These are phyloP conservation scores for Penicillium fimorum DNA, from an alignment of 495 filamentous ascomycete species.

Conservation along the genomic window DNA sequence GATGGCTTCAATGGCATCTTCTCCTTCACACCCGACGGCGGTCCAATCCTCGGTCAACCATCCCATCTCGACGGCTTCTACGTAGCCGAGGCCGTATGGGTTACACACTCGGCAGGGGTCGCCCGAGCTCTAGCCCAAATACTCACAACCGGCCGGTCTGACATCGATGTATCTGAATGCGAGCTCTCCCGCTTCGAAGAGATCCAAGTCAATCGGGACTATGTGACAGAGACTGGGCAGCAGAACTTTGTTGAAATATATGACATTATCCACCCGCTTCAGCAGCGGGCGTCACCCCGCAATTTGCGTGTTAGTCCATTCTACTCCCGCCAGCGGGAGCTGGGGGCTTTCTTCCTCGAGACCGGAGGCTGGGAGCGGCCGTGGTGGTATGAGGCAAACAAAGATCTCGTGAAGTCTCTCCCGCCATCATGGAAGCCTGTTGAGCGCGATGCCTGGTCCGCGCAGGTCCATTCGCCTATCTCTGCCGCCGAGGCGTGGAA, in stretches of 20 bases:
- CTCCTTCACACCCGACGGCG: conserved; percentile 54
- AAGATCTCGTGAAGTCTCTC: conserved; percentile 37
- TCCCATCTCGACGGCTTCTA: conserved; percentile 51
- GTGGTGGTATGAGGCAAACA: conserved; percentile 51
- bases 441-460: conserved; percentile 48
- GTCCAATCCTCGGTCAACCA: conserved; percentile 47
- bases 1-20: conserved; percentile 56
- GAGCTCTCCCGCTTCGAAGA: conserved; percentile 52
- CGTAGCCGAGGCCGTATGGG: conserved; percentile 55
- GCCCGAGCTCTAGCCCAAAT: conserved; percentile 49
- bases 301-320: conserved; percentile 48
- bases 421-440: conserved; percentile 44
- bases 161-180: conserved; percentile 48
- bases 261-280: conserved; percentile 51
- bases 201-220: conserved; percentile 42
- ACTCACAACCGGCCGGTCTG: conserved; percentile 44
- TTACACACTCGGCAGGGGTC: conserved; percentile 54
- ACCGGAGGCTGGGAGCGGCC: conserved; percentile 51
- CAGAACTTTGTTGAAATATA: conserved; percentile 55
- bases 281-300: conserved; percentile 47
- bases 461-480: conserved; percentile 47
- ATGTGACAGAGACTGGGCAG: conserved; percentile 46
- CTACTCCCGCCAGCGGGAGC: conserved; percentile 41
- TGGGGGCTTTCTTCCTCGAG: conserved; percentile 51
- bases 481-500: conserved; percentile 52